phyloP scores from a whole-genome alignment of 2,329 filamentous ascomycete species.

The Ascochyta viciae-villosae region DNA sequence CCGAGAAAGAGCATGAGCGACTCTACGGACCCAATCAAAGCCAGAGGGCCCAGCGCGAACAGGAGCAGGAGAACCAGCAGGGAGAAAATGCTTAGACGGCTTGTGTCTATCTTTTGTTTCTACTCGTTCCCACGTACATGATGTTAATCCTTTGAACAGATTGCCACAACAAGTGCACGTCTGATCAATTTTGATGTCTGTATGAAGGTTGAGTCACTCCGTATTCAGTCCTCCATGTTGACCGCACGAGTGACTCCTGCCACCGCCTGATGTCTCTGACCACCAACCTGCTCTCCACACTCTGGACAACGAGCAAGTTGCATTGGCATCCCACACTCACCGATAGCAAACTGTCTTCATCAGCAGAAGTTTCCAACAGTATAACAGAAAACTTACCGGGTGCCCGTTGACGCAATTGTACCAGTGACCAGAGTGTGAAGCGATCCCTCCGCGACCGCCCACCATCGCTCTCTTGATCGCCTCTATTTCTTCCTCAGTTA shows the following conservation, averaged over 20 bases:
- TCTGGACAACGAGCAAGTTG: conserved; percentile 67
- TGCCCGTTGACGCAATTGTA: conserved; percentile 66
- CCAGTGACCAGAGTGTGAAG: conserved; percentile 63
- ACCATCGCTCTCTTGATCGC: conserved; percentile 59
- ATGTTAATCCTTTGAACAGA: background rate
- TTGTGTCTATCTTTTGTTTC: background rate
- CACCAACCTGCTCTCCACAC: conserved; percentile 66
- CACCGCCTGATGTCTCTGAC: conserved; percentile 57
- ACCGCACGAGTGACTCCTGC: conserved; percentile 60
- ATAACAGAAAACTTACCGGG: conserved; percentile 44
- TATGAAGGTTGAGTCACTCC: background rate
- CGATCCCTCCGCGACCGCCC: conserved; percentile 50
- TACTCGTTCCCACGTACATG: background rate
- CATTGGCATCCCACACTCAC: conserved; percentile 73
- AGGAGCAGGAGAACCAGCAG: background rate
- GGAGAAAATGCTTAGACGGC: background rate
- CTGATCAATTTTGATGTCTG: too few species aligned
- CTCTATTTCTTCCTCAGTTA: conserved; percentile 53
- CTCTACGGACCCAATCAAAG: background rate
- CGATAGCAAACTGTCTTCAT: conserved; percentile 60
- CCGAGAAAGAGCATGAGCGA: conserved; percentile 6
- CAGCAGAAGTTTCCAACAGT: background rate
- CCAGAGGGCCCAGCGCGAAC: background rate
- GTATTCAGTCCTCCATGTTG: conserved; percentile 54
- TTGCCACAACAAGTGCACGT: background rate